Percentiles rank a stretch among this genome's conserved stretches.
Conservation (phyloP, 2,329 filamentous ascomycete genomes). For the Claviceps arundinis region DNA sequence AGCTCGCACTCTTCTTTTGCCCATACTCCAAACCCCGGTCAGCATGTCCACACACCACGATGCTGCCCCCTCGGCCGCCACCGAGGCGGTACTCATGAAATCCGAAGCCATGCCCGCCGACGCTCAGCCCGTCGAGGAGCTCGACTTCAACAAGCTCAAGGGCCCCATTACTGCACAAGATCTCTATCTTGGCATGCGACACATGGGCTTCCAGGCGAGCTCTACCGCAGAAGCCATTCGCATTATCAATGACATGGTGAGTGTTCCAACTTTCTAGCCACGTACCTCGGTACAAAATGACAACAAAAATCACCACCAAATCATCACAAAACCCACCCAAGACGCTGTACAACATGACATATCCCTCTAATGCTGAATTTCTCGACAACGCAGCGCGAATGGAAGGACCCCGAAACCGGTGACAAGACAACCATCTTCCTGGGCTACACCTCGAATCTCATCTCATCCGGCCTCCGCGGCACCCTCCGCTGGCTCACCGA, state of each 20-base stretch:
- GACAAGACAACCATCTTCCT: slow-evolving; percentile 87
- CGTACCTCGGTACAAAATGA: background rate
- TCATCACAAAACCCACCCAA: background rate
- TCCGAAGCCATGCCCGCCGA: slow-evolving; percentile 71
- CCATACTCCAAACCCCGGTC: background rate
- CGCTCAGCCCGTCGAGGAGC: slow-evolving; percentile 71
- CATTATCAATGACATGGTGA: slow-evolving; percentile 93
- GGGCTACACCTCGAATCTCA: slow-evolving; percentile 94
- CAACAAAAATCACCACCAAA: background rate
- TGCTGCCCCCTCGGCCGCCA: slow-evolving; percentile 47
- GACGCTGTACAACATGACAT: background rate
- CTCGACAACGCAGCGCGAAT: slow-evolving; percentile 44
- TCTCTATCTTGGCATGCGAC: slow-evolving; percentile 65
- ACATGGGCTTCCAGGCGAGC: slow-evolving; percentile 64
- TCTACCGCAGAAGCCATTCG: slow-evolving; percentile 75
- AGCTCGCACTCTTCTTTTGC: background rate
- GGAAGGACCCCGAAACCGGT: slow-evolving; percentile 66
- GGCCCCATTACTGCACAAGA: slow-evolving; percentile 74
- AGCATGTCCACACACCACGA: slow-evolving; percentile 12
- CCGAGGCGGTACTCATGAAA: slow-evolving; percentile 70
- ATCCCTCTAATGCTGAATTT: no score
- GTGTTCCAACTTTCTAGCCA: slow-evolving; percentile 7
- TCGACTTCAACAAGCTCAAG: slow-evolving; percentile 80
- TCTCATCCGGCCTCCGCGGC: slow-evolving; percentile 87
- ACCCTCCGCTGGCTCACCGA: slow-evolving; percentile 86